These are phyloP conservation scores for Forsythia suspensa DNA, from an alignment of 257 asterid species.

Conservation along the genomic window DNA sequence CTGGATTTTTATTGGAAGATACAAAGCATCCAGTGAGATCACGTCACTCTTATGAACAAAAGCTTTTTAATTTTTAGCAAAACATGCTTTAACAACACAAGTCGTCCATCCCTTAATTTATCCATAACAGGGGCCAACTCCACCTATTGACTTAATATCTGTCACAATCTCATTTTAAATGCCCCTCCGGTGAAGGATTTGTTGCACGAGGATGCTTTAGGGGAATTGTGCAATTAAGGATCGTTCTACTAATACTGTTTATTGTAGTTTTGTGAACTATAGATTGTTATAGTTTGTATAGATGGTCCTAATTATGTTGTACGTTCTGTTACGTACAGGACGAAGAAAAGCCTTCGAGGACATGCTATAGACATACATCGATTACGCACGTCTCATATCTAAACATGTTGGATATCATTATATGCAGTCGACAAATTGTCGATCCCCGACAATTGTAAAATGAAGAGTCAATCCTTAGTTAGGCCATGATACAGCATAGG, in stretches of 20 bases:
- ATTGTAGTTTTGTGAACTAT: background rate
- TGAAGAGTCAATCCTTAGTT: background rate
- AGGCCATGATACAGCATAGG: constrained; percentile 15
- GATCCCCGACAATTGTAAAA: background rate
- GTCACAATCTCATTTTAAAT: too few relatives aligned
- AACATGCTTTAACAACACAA: too few relatives aligned
- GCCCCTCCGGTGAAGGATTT: too few relatives aligned
- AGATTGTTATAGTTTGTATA: background rate
- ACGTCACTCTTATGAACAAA: too few relatives aligned
- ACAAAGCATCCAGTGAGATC: background rate
- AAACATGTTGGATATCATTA: background rate
- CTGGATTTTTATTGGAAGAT: background rate
- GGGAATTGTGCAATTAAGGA: too few relatives aligned
- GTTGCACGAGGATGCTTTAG: too few relatives aligned
- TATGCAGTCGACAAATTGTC: background rate
- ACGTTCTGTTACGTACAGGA: background rate
- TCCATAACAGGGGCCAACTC: too few relatives aligned
- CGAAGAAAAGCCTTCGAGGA: background rate
- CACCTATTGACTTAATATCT: too few relatives aligned
- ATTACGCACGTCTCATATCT: background rate
- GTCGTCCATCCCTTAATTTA: too few relatives aligned
- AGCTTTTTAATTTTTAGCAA: too few relatives aligned
- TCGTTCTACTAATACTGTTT: too few relatives aligned
- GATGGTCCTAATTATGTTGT: background rate
- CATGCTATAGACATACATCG: constrained; percentile 4